Evolutionary conservation across 164 flowering plant genomes (phyloP).

Genomic region (Aristolochia californica): DNA sequence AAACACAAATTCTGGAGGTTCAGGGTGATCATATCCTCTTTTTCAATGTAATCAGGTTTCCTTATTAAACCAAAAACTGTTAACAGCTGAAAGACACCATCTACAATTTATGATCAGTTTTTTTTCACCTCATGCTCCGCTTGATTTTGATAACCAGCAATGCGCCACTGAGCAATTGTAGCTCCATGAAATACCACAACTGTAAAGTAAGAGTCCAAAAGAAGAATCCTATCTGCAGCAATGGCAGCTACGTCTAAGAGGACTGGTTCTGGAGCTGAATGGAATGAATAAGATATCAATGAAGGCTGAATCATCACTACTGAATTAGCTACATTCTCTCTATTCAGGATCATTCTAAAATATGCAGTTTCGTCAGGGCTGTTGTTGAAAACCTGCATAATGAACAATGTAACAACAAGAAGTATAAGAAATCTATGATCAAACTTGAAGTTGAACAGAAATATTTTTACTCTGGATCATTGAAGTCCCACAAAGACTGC

Average conservation of each 20-base stretch:
- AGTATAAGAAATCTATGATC: not conserved
- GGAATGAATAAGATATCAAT: slow-evolving; percentile 82
- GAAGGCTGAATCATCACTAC: slow-evolving; percentile 98
- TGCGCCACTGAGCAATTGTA: slow-evolving; percentile 91
- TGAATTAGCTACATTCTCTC: slow-evolving; percentile 90
- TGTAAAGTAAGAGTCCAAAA: slow-evolving; percentile 82
- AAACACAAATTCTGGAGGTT: no score
- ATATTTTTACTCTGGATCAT: no score
- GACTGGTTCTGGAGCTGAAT: slow-evolving; percentile 73
- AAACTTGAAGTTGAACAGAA: not conserved
- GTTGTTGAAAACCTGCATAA: slow-evolving; percentile 53
- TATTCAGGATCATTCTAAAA: slow-evolving; percentile 80
- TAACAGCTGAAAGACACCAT: no score
- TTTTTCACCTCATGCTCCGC: slow-evolving; percentile 80
- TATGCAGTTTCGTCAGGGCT: slow-evolving; percentile 99
- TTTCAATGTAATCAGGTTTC: not conserved
- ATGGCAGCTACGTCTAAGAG: slow-evolving; percentile 92
- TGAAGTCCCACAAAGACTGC: not conserved
- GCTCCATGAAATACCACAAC: slow-evolving; percentile 85
- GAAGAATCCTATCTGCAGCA: slow-evolving; percentile 82
- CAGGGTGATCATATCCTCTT: no score
- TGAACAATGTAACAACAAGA: not conserved
- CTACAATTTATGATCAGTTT: not conserved
- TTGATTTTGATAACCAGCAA: slow-evolving; percentile 77
- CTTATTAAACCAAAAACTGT: not conserved